Evolutionary conservation across 495 filamentous ascomycete species (phyloP).

Genomic region (Saxophila tyrrhenica): DNA sequence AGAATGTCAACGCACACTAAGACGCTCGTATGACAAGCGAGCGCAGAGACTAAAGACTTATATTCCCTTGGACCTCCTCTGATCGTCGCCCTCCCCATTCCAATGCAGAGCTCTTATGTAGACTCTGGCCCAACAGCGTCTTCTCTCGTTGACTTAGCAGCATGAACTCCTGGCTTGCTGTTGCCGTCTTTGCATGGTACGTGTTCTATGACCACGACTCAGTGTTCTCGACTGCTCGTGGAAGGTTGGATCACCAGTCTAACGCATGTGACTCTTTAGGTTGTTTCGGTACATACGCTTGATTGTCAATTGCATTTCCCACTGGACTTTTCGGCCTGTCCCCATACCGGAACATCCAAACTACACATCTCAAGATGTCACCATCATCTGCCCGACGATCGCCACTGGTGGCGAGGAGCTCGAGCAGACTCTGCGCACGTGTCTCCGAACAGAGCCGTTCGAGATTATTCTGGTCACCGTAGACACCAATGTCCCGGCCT

Average conservation of each 20-base stretch:
- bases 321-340: constrained; percentile 54
- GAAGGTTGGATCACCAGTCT: neutral
- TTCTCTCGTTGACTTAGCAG: constrained; percentile 17
- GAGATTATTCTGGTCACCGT: constrained; percentile 56
- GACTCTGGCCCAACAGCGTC: constrained; percentile 1
- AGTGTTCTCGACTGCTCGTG: too few relatives aligned
- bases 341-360: constrained; percentile 50
- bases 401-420: constrained; percentile 50
- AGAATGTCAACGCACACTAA: constrained; percentile 5
- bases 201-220: constrained; percentile 1
- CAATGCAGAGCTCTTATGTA: constrained; percentile 9
- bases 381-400: constrained; percentile 62
- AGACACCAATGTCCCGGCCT: constrained; percentile 47
- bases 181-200: constrained; percentile 18
- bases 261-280: constrained; percentile 8
- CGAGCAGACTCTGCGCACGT: constrained; percentile 48
- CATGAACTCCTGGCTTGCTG: constrained; percentile 21
- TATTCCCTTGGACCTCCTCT: constrained; percentile 9
- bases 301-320: constrained; percentile 52
- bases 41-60: constrained; percentile 13
- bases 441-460: constrained; percentile 42
- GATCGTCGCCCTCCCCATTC: constrained; percentile 3
- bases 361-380: constrained; percentile 58
- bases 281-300: constrained; percentile 46
- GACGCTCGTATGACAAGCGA: constrained; percentile 20